These are phyloP conservation scores for Solanum chaucha DNA, from an alignment of 257 asterid species.

Conservation along the genomic window DNA sequence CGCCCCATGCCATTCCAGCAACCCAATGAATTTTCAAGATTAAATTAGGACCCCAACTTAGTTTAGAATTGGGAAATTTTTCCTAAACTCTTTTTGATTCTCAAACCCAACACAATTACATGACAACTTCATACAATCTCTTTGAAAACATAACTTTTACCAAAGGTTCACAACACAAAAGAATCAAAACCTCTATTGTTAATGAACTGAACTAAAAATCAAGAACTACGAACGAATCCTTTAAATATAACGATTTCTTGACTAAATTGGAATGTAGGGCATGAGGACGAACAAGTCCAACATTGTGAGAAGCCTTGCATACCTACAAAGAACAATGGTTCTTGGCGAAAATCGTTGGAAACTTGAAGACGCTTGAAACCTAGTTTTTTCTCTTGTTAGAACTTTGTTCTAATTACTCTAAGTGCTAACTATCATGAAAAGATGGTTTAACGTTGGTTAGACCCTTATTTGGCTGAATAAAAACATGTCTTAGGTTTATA, in stretches of 20 bases:
- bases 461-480: background rate
- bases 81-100: background rate
- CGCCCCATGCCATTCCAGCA: too few relatives aligned
- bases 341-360: background rate
- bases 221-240: background rate
- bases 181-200: background rate
- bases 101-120: background rate
- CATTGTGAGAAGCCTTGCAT: background rate
- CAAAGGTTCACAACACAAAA: background rate
- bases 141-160: too few relatives aligned
- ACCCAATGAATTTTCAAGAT: too few relatives aligned
- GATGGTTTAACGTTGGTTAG: background rate
- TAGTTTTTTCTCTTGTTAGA: background rate
- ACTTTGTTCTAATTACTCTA: background rate
- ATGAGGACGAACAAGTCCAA: background rate
- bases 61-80: background rate
- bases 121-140: background rate
- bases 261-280: background rate
- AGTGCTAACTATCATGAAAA: background rate
- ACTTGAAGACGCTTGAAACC: background rate
- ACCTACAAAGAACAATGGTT: background rate
- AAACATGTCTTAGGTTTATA: too few relatives aligned
- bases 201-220: background rate
- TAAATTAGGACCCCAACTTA: background rate
- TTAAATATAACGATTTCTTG: background rate